Evolutionary conservation across 768 basidiomycete species (phyloP), one percentile per base, ranked within the genome.

Genomic region (Lepiota venenata): DNA sequence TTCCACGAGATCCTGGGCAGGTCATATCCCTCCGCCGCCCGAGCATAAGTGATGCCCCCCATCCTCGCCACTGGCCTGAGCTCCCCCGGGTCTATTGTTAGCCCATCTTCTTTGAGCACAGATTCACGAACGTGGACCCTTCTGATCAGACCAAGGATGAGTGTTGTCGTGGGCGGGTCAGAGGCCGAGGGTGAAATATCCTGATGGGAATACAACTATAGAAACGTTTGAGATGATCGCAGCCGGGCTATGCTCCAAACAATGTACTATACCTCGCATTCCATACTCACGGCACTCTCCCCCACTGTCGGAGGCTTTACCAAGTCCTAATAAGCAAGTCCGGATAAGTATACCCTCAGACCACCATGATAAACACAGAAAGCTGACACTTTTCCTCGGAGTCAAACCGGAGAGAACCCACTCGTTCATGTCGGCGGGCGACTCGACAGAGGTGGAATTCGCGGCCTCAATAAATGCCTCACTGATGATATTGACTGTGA

Each of bases 401-500:
- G 77, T 82, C 51, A 85, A 66, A 22, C 85, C 85, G 57, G 81
- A 81, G 50, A 85, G 66, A 41, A 74, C 66, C 85, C 84, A 87
- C 66, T 85, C 82, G 60, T 80, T 72, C 25, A 74, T 70, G 41
- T 75, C 65, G 4, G 71, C 71, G 40, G 82, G 82, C 14, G 81
- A 74, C 52, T 85, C 82, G 20, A 81, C 73, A 7, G 81, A 73
- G n/a, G 76, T 71, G 46, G 69, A 66, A 61, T 85, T 85, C 7
- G 80, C 82, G 2, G 79, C 77, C 60, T 84, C 80, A 46, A 75
- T 68, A 59, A 84, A 80, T 0, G 81, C 69, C 65, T 90, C 85
- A 52, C 83, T 87, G 60, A 93, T 82, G 49, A 87, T 81, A 61
- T 81, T 87, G 47, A 85, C 80, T 7, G 82, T 83, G 66, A 91